Conservation (phyloP, 345 rosid genomes). For the Cardamine chenopodiifolia region DNA sequence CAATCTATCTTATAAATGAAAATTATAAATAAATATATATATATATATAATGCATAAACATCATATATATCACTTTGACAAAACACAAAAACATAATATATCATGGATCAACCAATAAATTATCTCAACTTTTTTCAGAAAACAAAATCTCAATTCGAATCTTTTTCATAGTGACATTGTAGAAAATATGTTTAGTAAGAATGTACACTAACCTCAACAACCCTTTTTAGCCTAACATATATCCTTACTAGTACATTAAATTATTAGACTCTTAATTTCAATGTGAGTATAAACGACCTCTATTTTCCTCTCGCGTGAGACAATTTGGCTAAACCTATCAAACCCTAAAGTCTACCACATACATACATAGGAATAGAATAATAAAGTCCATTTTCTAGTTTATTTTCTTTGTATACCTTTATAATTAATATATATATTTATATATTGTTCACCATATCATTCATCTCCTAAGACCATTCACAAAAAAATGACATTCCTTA, state of each 20-base stretch:
- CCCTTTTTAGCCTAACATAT: not conserved
- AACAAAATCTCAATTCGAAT: no score
- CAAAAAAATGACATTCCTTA: slow-evolving; percentile 19
- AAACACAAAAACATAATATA: not conserved
- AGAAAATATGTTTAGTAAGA: no score
- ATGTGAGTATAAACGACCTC: not conserved
- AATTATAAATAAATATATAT: not conserved
- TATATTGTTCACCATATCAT: not conserved
- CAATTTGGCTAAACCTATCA: slow-evolving; percentile 38
- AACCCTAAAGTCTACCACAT: slow-evolving; percentile 22
- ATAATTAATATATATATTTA: not conserved
- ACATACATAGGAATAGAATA: slow-evolving; percentile 28
- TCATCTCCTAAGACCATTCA: slow-evolving; percentile 23
- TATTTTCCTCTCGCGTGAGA: slow-evolving; percentile 19
- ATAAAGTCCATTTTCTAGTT: slow-evolving; percentile 20
- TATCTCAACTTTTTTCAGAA: not conserved
- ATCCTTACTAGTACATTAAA: not conserved
- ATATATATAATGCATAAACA: not conserved
- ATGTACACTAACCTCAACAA: no score
- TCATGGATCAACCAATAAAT: not conserved
- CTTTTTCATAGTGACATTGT: no score
- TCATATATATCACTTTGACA: not conserved
- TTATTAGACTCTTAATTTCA: not conserved
- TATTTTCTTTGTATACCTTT: slow-evolving; percentile 19
- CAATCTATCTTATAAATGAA: not conserved